A percentile compares a stretch with the other conserved stretches of the same genome.
Conservation (phyloP, 2,329 filamentous ascomycete genomes). For the Thermomyces lanuginosus region DNA sequence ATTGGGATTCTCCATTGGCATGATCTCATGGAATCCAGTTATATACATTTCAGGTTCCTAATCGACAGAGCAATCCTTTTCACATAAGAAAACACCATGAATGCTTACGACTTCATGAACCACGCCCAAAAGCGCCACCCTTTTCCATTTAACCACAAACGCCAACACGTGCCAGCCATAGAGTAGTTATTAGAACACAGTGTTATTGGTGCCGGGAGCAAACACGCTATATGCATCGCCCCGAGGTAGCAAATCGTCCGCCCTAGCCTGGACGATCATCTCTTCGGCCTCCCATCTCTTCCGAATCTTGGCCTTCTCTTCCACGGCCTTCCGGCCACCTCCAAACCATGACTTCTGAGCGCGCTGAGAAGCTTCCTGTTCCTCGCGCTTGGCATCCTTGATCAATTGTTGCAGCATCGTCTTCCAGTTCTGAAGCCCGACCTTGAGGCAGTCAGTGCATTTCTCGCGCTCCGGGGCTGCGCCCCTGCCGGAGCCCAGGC, state of each 20-base stretch:
- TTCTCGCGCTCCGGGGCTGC: slow-evolving; percentile 35
- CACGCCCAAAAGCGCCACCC: too few species aligned
- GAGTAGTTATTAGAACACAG: too few species aligned
- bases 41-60: too few species aligned
- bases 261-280: slow-evolving; percentile 22
- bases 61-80: too few species aligned
- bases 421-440: slow-evolving; percentile 67
- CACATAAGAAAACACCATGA: too few species aligned
- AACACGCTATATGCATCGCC: slow-evolving; percentile 17
- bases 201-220: slow-evolving; percentile 13
- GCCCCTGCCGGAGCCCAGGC: slow-evolving; percentile 16
- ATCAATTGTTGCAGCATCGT: slow-evolving; percentile 57
- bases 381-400: slow-evolving; percentile 21
- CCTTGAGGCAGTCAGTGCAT: slow-evolving; percentile 61
- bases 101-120: too few species aligned
- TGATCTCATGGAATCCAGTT: too few species aligned
- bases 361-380: slow-evolving; percentile 18
- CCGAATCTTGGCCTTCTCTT: slow-evolving; percentile 15
- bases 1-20: too few species aligned
- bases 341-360: slow-evolving; percentile 20
- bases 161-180: too few species aligned
- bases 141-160: too few species aligned
- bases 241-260: slow-evolving; percentile 14
- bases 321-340: slow-evolving; percentile 12
- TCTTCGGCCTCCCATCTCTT: slow-evolving; percentile 27